phyloP scores from a whole-genome alignment of 352 stramenopile genomes.

The Aphanomyces astaci region DNA sequence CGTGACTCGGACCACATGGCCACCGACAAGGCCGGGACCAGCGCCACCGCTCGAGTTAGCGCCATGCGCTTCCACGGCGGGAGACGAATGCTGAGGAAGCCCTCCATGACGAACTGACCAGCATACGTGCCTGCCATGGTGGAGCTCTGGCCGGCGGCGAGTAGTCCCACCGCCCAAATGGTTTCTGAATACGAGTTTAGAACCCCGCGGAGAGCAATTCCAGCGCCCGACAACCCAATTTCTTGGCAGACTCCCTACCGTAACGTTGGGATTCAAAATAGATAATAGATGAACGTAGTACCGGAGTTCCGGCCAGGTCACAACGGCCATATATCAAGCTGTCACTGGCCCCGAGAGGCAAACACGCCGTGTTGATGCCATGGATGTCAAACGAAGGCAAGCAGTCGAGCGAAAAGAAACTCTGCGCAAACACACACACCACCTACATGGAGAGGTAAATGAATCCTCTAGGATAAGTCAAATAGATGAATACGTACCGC shows the following conservation, averaged over 20 bases:
- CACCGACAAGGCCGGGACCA: constrained; percentile 82
- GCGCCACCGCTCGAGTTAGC: constrained; percentile 86
- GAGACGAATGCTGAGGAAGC: constrained; percentile 90
- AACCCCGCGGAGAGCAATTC: constrained; percentile 67
- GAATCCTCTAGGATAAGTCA: no score
- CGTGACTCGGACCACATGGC: constrained; percentile 80
- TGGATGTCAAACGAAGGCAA: constrained; percentile 36
- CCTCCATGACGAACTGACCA: constrained; percentile 96
- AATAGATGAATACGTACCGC: no score
- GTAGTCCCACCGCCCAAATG: constrained; percentile 88
- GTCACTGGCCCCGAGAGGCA: constrained; percentile 43
- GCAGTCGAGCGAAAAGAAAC: constrained; percentile 85
- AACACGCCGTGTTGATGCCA: constrained; percentile 65
- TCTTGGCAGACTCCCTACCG: constrained; percentile 62
- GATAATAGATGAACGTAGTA: background rate
- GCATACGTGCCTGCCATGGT: constrained; percentile 97
- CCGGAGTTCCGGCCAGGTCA: constrained; percentile 28
- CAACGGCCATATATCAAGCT: constrained; percentile 47
- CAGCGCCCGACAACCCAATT: constrained; percentile 84
- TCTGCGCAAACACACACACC: constrained; percentile 87
- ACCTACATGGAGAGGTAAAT: constrained; percentile 24
- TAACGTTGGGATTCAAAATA: background rate
- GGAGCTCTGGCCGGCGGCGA: constrained; percentile 91
- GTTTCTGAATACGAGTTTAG: constrained; percentile 74
- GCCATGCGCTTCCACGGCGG: constrained; percentile 58